Conservation (phyloP, 192 early-diverging fungal species). For the Diversispora epigaea region DNA sequence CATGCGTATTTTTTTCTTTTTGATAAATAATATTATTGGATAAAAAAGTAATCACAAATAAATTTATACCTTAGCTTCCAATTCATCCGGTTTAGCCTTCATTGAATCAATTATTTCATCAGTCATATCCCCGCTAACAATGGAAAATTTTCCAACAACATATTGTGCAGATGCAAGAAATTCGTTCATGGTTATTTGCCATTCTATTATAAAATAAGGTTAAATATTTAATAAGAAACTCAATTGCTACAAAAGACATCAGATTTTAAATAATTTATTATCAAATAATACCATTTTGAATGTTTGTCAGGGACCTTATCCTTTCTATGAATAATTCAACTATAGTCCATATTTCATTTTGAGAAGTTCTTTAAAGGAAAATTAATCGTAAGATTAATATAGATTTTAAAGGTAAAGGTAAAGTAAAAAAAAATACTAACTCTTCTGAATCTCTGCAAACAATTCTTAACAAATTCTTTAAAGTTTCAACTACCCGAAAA, state of each 20-base stretch:
- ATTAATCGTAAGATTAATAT: neutral
- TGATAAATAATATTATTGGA: neutral
- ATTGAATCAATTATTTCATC: conserved; percentile 8
- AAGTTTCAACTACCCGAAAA: conserved; percentile 35
- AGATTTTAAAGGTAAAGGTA: neutral
- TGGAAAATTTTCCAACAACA: conserved; percentile 38
- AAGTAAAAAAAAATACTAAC: conserved; percentile 2
- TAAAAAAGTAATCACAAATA: neutral
- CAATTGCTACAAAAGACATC: neutral
- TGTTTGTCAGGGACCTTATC: conserved; percentile 36
- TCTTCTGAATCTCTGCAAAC: neutral
- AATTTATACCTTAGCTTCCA: neutral
- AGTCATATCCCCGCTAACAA: neutral
- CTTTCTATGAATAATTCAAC: conserved; percentile 47
- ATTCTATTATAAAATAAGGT: conserved; percentile 25
- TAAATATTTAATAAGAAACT: neutral
- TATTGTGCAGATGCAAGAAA: conserved; percentile 41
- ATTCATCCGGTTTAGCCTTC: neutral
- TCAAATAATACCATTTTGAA: conserved; percentile 31
- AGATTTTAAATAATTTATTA: neutral
- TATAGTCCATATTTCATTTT: conserved; percentile 53
- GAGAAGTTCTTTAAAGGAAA: conserved; percentile 36
- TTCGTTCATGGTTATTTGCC: conserved; percentile 39
- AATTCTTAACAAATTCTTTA: conserved; percentile 38
- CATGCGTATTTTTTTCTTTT: too few relatives aligned